Conservation (phyloP, 2,329 filamentous ascomycete species). For the Claviceps lovelessii region DNA sequence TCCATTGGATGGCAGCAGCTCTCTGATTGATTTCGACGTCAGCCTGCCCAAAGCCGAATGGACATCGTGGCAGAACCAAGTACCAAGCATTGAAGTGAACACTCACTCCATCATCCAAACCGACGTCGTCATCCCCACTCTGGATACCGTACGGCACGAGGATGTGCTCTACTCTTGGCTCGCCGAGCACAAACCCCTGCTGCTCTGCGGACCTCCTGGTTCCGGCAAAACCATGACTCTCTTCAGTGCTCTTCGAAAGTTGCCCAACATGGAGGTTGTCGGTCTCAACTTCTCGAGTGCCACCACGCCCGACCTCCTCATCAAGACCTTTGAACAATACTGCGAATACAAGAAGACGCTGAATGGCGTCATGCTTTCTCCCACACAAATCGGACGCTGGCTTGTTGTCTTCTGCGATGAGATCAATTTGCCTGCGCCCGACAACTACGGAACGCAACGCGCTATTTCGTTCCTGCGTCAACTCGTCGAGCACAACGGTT, state of each 20-base stretch:
- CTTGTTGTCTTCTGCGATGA: conserved; percentile 98
- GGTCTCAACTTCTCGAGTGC: conserved; percentile 99
- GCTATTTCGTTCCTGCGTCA: conserved; percentile 96
- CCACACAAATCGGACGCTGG: conserved; percentile 94
- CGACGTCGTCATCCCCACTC: conserved; percentile 92
- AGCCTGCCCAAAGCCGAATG: conserved; percentile 76
- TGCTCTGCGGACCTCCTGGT: conserved; percentile 92
- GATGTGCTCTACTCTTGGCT: conserved; percentile 99
- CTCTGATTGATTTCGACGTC: conserved; percentile 92
- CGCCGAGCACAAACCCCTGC: conserved; percentile 90
- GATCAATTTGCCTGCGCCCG: conserved; percentile 94
- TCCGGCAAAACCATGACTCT: conserved; percentile 99
- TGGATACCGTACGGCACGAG: conserved; percentile 94
- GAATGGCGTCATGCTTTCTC: conserved; percentile 88
- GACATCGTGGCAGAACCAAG: conserved; percentile 86
- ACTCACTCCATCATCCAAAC: conserved; percentile 97
- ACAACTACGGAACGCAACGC: conserved; percentile 93
- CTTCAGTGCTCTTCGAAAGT: conserved; percentile 90
- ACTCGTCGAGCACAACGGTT: conserved; percentile 95
- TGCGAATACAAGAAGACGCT: conserved; percentile 99
- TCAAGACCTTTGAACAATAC: conserved; percentile 99
- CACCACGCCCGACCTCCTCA: conserved; percentile 89
- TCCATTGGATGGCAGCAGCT: conserved; percentile 59
- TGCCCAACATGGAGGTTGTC: conserved; percentile 98
- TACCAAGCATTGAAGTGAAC: conserved; percentile 90